These are phyloP conservation scores for Aristolochia contorta DNA, from an alignment of 164 flowering plant species.

Conservation along the genomic window DNA sequence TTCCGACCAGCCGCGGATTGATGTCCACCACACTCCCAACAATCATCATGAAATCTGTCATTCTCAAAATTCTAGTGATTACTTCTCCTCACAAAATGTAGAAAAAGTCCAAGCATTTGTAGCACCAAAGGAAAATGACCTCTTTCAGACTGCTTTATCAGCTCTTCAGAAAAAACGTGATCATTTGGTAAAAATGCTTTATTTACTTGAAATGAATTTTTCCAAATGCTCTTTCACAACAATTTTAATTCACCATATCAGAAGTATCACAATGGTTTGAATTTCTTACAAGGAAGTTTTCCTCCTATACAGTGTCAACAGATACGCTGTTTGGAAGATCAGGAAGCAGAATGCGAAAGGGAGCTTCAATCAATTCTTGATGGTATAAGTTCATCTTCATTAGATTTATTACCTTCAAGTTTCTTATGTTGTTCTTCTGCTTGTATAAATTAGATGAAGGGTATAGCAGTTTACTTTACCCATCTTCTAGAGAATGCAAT, in stretches of 20 bases:
- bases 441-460: constrained; percentile 1
- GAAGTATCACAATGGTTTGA: background rate
- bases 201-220: background rate
- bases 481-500: constrained; percentile 12
- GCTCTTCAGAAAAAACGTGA: constrained; percentile 35
- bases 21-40: too few relatives aligned
- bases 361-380: constrained; percentile 27
- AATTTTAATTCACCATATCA: background rate
- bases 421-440: background rate
- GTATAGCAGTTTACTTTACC: constrained; percentile 1
- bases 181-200: constrained; percentile 33
- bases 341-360: constrained; percentile 49
- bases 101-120: constrained; percentile 19
- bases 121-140: constrained; percentile 21
- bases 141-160: constrained; percentile 35
- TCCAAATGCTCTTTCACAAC: background rate
- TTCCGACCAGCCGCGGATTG: too few relatives aligned
- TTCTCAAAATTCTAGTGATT: background rate
- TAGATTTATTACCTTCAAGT: background rate
- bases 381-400: constrained; percentile 20
- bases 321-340: constrained; percentile 44
- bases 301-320: constrained; percentile 36
- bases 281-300: constrained; percentile 1
- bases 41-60: background rate
- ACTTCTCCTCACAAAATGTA: constrained; percentile 9